A percentile compares a stretch with the other conserved stretches of the same genome.
Conservation (phyloP, 2,329 filamentous ascomycete species). For the Fusarium pininemorale region DNA sequence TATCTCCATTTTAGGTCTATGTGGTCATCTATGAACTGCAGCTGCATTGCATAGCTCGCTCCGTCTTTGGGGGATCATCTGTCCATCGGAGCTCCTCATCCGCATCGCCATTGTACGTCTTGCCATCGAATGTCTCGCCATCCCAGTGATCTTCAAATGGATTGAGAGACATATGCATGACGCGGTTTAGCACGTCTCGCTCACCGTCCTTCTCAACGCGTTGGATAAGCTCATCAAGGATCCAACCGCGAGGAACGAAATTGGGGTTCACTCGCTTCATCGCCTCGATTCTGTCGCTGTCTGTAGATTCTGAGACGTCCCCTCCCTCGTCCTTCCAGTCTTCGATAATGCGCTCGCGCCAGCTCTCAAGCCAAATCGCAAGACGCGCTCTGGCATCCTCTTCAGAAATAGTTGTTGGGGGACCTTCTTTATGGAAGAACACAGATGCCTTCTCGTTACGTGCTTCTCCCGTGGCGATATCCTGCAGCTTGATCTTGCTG, state of each 20-base stretch:
- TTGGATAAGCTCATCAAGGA: slow-evolving; percentile 91
- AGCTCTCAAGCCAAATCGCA: slow-evolving; percentile 82
- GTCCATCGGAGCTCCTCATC: slow-evolving; percentile 85
- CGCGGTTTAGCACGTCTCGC: slow-evolving; percentile 76
- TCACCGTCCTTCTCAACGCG: slow-evolving; percentile 87
- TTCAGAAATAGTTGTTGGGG: slow-evolving; percentile 67
- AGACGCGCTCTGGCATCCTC: slow-evolving; percentile 73
- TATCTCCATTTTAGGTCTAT: neutral
- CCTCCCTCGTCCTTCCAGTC: slow-evolving; percentile 73
- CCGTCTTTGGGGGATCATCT: slow-evolving; percentile 81
- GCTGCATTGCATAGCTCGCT: slow-evolving; percentile 90
- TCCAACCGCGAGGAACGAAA: slow-evolving; percentile 90
- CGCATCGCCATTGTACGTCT: slow-evolving; percentile 65
- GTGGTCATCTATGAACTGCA: slow-evolving; percentile 77
- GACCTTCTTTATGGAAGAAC: slow-evolving; percentile 84
- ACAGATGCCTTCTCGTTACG: slow-evolving; percentile 70
- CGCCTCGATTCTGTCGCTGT: slow-evolving; percentile 70
- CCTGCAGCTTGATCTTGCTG: slow-evolving; percentile 67
- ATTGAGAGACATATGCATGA: slow-evolving; percentile 84
- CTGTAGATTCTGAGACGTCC: slow-evolving; percentile 51
- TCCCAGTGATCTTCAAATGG: slow-evolving; percentile 86
- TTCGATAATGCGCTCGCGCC: slow-evolving; percentile 75
- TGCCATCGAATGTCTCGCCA: slow-evolving; percentile 56
- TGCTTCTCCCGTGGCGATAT: slow-evolving; percentile 71
- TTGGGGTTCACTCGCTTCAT: slow-evolving; percentile 94